A percentile compares a stretch with the other conserved stretches of the same genome.
Conservation (phyloP, 257 asterid genomes). For the Solanum raphanifolium region DNA sequence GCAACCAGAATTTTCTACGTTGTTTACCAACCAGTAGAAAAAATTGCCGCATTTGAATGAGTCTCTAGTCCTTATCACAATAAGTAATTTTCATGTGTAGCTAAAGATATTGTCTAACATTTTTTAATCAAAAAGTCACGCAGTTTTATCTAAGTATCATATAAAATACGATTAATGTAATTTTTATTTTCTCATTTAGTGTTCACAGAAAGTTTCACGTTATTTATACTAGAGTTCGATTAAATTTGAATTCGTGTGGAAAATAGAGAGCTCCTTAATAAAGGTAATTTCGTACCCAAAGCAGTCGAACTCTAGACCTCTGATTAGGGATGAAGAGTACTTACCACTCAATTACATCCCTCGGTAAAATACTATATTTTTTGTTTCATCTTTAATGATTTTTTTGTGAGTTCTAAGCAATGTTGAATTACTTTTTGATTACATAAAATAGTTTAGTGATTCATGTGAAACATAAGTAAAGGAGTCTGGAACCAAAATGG, state of each 20-base stretch:
- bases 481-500: too few species aligned
- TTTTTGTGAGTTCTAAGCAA: background rate
- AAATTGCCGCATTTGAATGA: background rate
- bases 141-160: background rate
- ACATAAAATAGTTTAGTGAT: background rate
- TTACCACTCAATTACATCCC: too few species aligned
- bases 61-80: background rate
- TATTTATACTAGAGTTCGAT: too few species aligned
- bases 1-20: background rate
- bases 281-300: too few species aligned
- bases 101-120: too few species aligned
- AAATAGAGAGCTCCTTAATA: too few species aligned
- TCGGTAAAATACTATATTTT: background rate
- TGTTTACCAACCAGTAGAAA: background rate
- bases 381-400: background rate
- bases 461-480: background rate
- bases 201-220: too few species aligned
- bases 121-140: background rate
- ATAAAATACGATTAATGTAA: background rate
- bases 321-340: too few species aligned
- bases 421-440: background rate
- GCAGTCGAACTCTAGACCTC: rapidly evolving
- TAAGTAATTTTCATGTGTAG: background rate
- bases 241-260: too few species aligned
- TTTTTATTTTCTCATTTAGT: too few species aligned